A percentile compares a stretch with the other conserved stretches of the same genome.
phyloP scores from a whole-genome alignment of 2,329 filamentous ascomycete species.

The Elsinoe necatrix region DNA sequence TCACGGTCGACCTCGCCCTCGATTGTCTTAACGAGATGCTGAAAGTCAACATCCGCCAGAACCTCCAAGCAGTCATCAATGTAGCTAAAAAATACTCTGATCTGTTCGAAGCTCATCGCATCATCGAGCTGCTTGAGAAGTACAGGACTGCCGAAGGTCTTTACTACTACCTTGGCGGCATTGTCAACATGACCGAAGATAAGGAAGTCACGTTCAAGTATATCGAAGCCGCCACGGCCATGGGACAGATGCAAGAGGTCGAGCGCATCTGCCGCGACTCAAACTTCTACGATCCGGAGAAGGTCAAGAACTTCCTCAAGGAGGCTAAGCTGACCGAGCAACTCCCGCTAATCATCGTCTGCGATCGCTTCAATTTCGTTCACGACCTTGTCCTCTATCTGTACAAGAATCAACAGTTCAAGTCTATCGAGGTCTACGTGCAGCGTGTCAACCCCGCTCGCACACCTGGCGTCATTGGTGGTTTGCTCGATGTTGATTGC shows the following conservation, averaged over 20 bases:
- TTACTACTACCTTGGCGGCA: slow-evolving; percentile 96
- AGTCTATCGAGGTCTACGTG: slow-evolving; percentile 96
- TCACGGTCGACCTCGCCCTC: slow-evolving; percentile 90
- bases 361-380: slow-evolving; percentile 98
- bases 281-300: slow-evolving; percentile 81
- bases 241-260: slow-evolving; percentile 89
- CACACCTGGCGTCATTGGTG: slow-evolving; percentile 87
- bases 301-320: slow-evolving; percentile 99
- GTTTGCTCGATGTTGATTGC: slow-evolving; percentile 90
- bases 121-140: slow-evolving; percentile 94
- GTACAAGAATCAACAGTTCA: slow-evolving; percentile 98
- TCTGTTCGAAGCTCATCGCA: slow-evolving; percentile 72
- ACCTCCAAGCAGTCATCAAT: slow-evolving; percentile 87
- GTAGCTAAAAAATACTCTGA: slow-evolving; percentile 98
- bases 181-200: slow-evolving; percentile 94
- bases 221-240: slow-evolving; percentile 90
- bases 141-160: slow-evolving; percentile 95
- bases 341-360: slow-evolving; percentile 93
- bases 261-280: slow-evolving; percentile 95
- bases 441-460: slow-evolving; percentile 90
- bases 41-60: slow-evolving; percentile 92
- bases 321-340: slow-evolving; percentile 88
- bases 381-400: slow-evolving; percentile 93
- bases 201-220: slow-evolving; percentile 98
- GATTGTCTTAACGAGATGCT: slow-evolving; percentile 96